A percentile compares a stretch with the other conserved stretches of the same genome.
phyloP scores from a whole-genome alignment of 2,329 filamentous ascomycete genomes.

The Xylaria arbuscula region DNA sequence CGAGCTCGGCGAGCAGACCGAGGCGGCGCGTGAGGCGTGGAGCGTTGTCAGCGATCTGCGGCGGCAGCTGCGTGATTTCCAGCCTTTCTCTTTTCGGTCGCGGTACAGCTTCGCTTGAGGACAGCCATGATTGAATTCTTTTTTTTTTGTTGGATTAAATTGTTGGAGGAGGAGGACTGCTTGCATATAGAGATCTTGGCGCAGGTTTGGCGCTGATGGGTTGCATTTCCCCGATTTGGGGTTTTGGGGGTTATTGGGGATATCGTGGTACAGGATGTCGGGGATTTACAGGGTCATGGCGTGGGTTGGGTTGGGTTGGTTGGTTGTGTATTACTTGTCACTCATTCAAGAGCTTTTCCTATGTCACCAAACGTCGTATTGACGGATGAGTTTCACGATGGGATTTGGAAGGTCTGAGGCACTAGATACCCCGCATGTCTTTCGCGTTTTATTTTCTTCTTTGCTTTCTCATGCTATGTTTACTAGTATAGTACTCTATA shows the following conservation, averaged over 20 bases:
- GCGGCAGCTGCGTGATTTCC: constrained; percentile 30
- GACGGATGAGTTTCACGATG: constrained; percentile 1
- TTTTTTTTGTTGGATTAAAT: too few species aligned
- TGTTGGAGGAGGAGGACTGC: not conserved
- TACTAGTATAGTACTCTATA: not conserved
- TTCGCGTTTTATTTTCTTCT: not conserved
- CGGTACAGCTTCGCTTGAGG: constrained; percentile 36
- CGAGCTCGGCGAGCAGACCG: constrained; percentile 26
- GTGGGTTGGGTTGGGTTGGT: not conserved
- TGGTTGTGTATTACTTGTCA: constrained; percentile 3
- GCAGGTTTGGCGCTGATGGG: constrained; percentile 12
- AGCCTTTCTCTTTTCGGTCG: constrained; percentile 24
- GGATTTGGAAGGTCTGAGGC: constrained; percentile 6
- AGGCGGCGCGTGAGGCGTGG: constrained; percentile 32
- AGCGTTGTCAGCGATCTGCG: constrained; percentile 37
- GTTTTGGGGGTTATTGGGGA: not conserved
- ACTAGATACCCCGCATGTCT: constrained; percentile 29
- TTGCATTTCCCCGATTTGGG: constrained; percentile 23
- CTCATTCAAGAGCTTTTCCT: constrained; percentile 15
- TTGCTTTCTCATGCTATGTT: constrained; percentile 14
- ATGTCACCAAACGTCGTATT: constrained; percentile 10
- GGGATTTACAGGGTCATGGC: constrained; percentile 1
- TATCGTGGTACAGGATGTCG: not conserved
- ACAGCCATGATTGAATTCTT: not conserved
- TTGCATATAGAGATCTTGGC: constrained; percentile 21